Conservation (phyloP, 1,139 yeast genomes). For the Blastobotrys elegans region DNA sequence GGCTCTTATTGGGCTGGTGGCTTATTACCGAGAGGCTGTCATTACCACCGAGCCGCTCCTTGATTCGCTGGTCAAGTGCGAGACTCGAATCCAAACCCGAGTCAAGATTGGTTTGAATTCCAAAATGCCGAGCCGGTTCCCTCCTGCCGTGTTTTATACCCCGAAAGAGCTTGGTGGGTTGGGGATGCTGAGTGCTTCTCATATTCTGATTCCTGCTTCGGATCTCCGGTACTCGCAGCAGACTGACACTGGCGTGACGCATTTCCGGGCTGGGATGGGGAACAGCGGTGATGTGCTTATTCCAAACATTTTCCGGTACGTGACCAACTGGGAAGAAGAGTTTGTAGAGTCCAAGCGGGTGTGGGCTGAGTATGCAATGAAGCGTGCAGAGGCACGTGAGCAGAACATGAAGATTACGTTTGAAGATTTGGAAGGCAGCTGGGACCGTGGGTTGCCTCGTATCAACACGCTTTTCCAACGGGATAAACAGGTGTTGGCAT, state of each 20-base stretch:
- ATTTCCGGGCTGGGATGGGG: constrained; percentile 92
- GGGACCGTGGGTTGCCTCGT: constrained; percentile 97
- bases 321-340: constrained; percentile 96
- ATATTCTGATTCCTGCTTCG: constrained; percentile 87
- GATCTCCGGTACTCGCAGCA: constrained; percentile 90
- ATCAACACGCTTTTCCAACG: constrained; percentile 92
- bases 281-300: constrained; percentile 62
- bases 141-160: constrained; percentile 97
- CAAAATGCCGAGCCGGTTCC: constrained; percentile 97
- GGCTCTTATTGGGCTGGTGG: constrained; percentile 75
- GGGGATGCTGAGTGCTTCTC: constrained; percentile 97
- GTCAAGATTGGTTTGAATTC: constrained; percentile 94
- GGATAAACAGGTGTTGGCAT: constrained; percentile 90
- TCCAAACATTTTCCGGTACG: constrained; percentile 89
- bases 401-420: constrained; percentile 82
- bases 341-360: constrained; percentile 91
- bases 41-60: constrained; percentile 74
- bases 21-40: constrained; percentile 91
- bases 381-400: constrained; percentile 80
- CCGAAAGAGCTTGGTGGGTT: constrained; percentile 97
- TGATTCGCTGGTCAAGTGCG: constrained; percentile 83
- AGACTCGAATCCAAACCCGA: constrained; percentile 88
- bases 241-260: constrained; percentile 92
- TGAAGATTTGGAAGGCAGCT: constrained; percentile 88
- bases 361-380: constrained; percentile 95